phyloP scores from a whole-genome alignment of 2,329 filamentous ascomycete genomes.

The Pseudocercospora cruenta region DNA sequence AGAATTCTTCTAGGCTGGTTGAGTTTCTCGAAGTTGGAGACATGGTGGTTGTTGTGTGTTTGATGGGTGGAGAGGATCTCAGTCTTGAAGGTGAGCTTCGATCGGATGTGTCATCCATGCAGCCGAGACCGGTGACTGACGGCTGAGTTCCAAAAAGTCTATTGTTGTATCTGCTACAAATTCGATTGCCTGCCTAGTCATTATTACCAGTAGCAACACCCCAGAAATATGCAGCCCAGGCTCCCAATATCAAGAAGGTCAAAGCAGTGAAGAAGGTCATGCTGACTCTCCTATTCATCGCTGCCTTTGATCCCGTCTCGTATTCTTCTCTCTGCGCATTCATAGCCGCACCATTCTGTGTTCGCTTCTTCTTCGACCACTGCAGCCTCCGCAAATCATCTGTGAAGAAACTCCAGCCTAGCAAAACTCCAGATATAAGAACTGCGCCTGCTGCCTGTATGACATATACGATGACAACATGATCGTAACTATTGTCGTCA shows the following conservation, averaged over 20 bases:
- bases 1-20: not conserved
- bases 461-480: constrained; percentile 61
- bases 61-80: not conserved
- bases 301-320: constrained; percentile 39
- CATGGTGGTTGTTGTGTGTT: not conserved
- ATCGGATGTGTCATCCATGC: not conserved
- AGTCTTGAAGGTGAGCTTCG: not conserved
- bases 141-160: not conserved
- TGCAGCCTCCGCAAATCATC: constrained; percentile 56
- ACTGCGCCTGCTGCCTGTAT: constrained; percentile 56
- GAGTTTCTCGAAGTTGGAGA: not conserved
- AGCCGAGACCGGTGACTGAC: not conserved
- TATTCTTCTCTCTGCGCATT: constrained; percentile 49
- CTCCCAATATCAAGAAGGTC: constrained; percentile 54
- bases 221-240: constrained; percentile 64
- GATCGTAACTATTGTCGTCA: constrained; percentile 60
- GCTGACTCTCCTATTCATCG: constrained; percentile 44
- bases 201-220: constrained; percentile 60
- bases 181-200: constrained; percentile 11
- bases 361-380: constrained; percentile 61
- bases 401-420: constrained; percentile 45
- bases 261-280: constrained; percentile 49
- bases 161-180: too few relatives aligned
- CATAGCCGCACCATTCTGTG: constrained; percentile 50
- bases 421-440: constrained; percentile 48